phyloP scores from a whole-genome alignment of 805 yeast genomes.

The Saccharomycopsis fibuligera region DNA sequence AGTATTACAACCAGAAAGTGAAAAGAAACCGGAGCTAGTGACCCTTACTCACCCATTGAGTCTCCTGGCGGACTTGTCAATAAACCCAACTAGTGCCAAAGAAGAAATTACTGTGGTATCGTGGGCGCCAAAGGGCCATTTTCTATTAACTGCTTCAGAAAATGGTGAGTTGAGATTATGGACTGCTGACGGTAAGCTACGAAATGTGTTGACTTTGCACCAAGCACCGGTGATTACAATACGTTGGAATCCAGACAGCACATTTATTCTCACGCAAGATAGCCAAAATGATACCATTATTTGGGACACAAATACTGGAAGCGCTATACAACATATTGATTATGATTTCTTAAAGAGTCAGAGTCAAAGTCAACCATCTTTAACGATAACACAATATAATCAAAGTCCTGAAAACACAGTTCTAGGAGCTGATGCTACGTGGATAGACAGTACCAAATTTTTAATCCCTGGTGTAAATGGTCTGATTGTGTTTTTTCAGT shows the following conservation, averaged over 20 bases:
- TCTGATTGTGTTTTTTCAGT: conserved; percentile 48
- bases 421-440: conserved; percentile 35
- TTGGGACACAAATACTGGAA: conserved; percentile 61
- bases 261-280: conserved; percentile 55
- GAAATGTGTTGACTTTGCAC: conserved; percentile 49
- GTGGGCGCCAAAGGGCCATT: conserved; percentile 66
- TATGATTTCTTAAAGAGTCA: conserved; percentile 15
- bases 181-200: conserved; percentile 62
- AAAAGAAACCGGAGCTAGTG: conserved; percentile 22
- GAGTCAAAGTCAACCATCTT: conserved; percentile 11
- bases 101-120: conserved; percentile 32
- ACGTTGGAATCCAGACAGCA: conserved; percentile 55
- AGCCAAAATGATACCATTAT: conserved; percentile 44
- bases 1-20: conserved; percentile 28
- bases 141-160: conserved; percentile 56
- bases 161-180: conserved; percentile 77
- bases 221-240: conserved; percentile 48
- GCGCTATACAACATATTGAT: conserved; percentile 42
- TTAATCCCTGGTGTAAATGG: conserved; percentile 60
- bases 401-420: conserved; percentile 5
- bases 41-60: conserved; percentile 32
- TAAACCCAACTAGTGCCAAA: not conserved
- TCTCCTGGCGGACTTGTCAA: conserved; percentile 20
- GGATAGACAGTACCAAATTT: conserved; percentile 67
- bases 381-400: too few relatives aligned